Evolutionary conservation across 805 yeast species (phyloP).

Genomic region (Barnettozyma populi): DNA sequence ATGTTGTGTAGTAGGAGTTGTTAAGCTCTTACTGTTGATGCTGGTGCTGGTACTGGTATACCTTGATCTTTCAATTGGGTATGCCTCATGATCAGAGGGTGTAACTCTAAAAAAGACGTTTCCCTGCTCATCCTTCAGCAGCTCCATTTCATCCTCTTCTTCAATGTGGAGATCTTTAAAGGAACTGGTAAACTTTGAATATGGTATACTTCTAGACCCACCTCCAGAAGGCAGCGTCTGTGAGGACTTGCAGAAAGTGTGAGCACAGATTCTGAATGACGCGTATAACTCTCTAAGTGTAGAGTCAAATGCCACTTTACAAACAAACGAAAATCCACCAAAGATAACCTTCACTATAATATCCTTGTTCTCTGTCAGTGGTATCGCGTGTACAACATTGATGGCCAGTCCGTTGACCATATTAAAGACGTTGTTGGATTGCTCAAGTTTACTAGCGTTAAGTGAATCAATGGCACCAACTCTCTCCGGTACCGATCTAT

Average conservation of each 20-base stretch:
- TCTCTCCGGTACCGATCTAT: background rate
- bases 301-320: background rate
- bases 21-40: no score
- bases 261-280: background rate
- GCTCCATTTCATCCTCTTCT: background rate
- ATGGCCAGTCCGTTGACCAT: background rate
- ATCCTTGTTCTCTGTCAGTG: background rate
- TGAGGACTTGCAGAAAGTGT: background rate
- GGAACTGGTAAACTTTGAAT: background rate
- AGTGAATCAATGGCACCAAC: background rate
- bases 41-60: background rate
- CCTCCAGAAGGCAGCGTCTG: no score
- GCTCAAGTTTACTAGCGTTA: background rate
- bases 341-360: conserved; percentile 1
- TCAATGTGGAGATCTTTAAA: background rate
- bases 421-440: background rate
- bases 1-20: background rate
- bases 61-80: background rate
- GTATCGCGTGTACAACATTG: background rate
- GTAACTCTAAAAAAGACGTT: background rate
- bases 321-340: background rate
- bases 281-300: background rate
- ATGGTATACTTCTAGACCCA: background rate
- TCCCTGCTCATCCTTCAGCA: background rate
- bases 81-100: background rate